Conservation (phyloP, 495 filamentous ascomycete genomes). For the Hypoxylon intermedium region DNA sequence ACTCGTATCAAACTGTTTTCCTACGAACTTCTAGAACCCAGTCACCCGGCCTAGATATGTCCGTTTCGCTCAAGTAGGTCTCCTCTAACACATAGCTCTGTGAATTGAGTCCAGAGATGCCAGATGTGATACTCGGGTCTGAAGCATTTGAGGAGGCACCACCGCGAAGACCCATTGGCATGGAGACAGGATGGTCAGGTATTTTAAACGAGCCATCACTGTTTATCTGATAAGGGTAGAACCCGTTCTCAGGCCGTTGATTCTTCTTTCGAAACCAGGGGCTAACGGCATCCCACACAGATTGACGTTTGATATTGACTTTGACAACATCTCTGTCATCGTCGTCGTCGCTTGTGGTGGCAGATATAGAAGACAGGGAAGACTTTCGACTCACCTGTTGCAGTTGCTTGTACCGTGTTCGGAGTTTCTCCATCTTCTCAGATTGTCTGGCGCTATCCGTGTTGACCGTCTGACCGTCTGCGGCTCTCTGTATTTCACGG, state of each 20-base stretch:
- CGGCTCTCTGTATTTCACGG: constrained; percentile 43
- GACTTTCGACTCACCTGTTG: constrained; percentile 51
- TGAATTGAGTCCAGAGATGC: constrained; percentile 2
- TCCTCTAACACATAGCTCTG: neutral
- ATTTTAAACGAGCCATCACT: constrained; percentile 13
- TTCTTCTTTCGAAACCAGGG: constrained; percentile 20
- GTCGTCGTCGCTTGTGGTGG: constrained; percentile 16
- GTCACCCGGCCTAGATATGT: constrained; percentile 17
- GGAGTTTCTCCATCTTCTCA: constrained; percentile 60
- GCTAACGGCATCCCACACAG: constrained; percentile 29
- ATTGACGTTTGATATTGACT: constrained; percentile 28
- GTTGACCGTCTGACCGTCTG: constrained; percentile 36
- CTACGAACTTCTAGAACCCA: neutral
- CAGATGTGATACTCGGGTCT: neutral
- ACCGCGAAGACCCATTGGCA: neutral
- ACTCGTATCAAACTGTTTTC: neutral
- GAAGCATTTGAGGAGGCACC: neutral
- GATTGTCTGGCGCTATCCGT: constrained; percentile 48
- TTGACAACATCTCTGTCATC: constrained; percentile 23
- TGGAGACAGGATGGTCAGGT: constrained; percentile 15
- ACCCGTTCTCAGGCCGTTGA: constrained; percentile 13
- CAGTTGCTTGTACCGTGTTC: constrained; percentile 54
- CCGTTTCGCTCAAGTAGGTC: neutral
- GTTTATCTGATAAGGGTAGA: constrained; percentile 21
- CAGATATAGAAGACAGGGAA: neutral